phyloP scores from a whole-genome alignment of 2,329 filamentous ascomycete genomes.

The Didymella exigua region DNA sequence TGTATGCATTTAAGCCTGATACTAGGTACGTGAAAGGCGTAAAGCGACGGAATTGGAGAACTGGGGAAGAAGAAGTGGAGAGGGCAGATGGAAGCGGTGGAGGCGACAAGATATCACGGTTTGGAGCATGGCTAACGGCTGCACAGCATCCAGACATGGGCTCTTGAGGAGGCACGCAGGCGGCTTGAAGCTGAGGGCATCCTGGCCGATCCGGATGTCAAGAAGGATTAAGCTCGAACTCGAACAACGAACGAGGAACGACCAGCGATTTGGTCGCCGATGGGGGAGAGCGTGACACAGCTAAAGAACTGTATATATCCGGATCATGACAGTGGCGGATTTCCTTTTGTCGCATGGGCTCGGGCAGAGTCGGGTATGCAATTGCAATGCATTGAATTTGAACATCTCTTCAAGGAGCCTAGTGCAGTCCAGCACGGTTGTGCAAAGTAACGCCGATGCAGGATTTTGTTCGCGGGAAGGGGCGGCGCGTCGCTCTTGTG shows the following conservation, averaged over 20 bases:
- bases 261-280: background rate
- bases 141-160: conserved; percentile 96
- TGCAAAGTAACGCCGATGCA: too few species aligned
- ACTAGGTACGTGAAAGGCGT: conserved; percentile 78
- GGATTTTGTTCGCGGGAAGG: too few species aligned
- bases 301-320: conserved; percentile 14
- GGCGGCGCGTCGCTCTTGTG: too few species aligned
- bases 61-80: background rate
- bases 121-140: conserved; percentile 23
- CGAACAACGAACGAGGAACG: background rate
- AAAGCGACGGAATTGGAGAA: background rate
- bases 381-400: conserved; percentile 7
- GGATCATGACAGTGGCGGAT: conserved; percentile 10
- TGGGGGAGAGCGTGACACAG: background rate
- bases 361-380: conserved; percentile 9
- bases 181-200: conserved; percentile 96
- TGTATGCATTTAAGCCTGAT: conserved; percentile 94
- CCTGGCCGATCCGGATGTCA: conserved; percentile 74
- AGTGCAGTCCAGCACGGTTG: too few species aligned
- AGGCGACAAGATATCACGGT: background rate
- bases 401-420: too few species aligned
- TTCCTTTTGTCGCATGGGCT: conserved; percentile 17
- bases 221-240: conserved; percentile 45
- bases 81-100: background rate
- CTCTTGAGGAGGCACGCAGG: conserved; percentile 92